Evolutionary conservation across 2,329 filamentous ascomycete genomes (phyloP), one percentile per base, ranked within the genome.

Genomic region (Penicillium glabrum): DNA sequence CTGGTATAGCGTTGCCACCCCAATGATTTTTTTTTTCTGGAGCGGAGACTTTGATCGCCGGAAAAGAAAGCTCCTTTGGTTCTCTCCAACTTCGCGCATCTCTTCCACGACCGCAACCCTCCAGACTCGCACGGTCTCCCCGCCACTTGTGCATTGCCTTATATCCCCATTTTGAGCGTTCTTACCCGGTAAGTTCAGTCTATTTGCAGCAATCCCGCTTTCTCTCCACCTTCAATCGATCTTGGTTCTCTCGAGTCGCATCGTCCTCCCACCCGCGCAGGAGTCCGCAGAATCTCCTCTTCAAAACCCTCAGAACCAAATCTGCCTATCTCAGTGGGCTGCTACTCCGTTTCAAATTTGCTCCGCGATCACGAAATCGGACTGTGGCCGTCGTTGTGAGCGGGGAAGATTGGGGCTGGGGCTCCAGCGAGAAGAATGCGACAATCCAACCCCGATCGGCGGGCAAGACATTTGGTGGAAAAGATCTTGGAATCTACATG

Each of bases 61-160:
- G 64, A 66, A 67, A 64, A 58, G 64, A 66, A 67, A 66, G 64
- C 64, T 66, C 61, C 63, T 65, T 64, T 62, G 58, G 63, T 61
- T 61, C 56, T 45, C 55, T 58, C 60, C 63, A 66, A 60, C 62
- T 66, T 66, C 60, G 60, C 64, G 61, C 59, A 56, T 57, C 61
- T 63, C 60, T 56, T 57, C 58, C 50, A 45, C 57, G 56, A 53
- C 57, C 62, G 45, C 47, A 51, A 51, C 46, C 59, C 56, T 45
- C 54, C 44, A 50, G 49, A 63, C 58, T 48, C 55, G 50, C 59
- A 58, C 50, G 57, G 51, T 59, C 51, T 33, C 39, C 45, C 54
- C 43, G 49, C 46, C 51, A 64, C 56, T 54, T 47, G 43, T 53
- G 54, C 46, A 27, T 45, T 19, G 37, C 33, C 3, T 29, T 5